Base-by-base conservation (phyloP, 495 filamentous ascomycete species). In the Talaromyces trachyspermus region DNA sequence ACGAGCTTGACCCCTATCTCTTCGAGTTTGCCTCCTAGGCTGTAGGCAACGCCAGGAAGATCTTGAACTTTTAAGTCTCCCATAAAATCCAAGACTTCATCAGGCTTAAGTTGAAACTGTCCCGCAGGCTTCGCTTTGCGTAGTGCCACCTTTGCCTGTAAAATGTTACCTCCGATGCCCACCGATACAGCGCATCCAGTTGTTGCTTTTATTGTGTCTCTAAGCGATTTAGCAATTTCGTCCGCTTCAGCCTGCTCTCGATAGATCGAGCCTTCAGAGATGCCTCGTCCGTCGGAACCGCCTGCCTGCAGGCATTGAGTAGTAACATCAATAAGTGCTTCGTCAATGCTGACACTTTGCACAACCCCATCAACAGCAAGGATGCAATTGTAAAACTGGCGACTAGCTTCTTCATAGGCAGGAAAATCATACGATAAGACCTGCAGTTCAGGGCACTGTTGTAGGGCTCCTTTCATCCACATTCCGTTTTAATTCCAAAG, bases 311-410 rank as follows among this genome's bases (percentile, higher is more conserved):
- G 61, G 51, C 89, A 86, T 14, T 83, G 57, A 1, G 64, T 62
- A 19, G 83, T 87, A 40, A 89, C 69, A 59, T 96, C 90, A 8
- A 95, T 66, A 10, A 96, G 73, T 5, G 88, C 92, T 62, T 98
- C 92, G 54, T 98, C 92, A 43, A 98, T 85, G 52, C 92, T 97
- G 20, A 97, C 89, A 57, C 92, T 96, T 57, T 98, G 94, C 4
- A 95, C 87, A 26, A 86, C 63, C 2, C 88, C 91, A 29, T 83
- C 87, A 5, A 88, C 71, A 11, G 76, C 71, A n/a, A 95, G 61
- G 6, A 97, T 86, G 23, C 83, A 80, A 43, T 83, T 79, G 53
- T 98, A 98, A 54, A 98, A 97, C 18, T 76, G 75, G 40, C 79
- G 73, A 57, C 92, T 97, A 1, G 89, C 89, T 52, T 90, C 86